Conservation (phyloP, 2,329 filamentous ascomycete genomes). For the Grosmannia penicillata region DNA sequence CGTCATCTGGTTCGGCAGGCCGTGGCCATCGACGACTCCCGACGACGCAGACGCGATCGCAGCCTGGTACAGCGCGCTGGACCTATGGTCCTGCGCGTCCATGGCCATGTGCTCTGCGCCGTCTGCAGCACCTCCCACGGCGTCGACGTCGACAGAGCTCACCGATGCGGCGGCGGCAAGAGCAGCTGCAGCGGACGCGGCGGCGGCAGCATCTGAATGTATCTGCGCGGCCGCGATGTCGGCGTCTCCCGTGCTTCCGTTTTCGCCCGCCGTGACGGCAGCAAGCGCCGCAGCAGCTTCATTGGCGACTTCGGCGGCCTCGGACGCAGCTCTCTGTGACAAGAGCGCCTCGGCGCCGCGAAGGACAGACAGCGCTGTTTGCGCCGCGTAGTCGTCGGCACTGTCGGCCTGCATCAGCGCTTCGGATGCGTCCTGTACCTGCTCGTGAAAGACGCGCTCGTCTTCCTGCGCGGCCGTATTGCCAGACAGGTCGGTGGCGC, state of each 20-base stretch:
- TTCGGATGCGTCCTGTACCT: neutral
- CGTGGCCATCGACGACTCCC: neutral
- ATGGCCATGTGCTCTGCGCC: constrained; percentile 1
- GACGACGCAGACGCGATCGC: neutral
- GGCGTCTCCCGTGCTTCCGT: constrained; percentile 16
- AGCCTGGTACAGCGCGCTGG: neutral
- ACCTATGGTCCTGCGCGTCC: neutral
- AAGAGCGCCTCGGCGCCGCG: constrained; percentile 8
- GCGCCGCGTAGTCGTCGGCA: constrained; percentile 38
- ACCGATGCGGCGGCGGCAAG: constrained; percentile 19
- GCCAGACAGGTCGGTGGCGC: neutral
- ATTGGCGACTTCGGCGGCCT: constrained; percentile 24
- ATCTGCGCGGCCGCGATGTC: constrained; percentile 20
- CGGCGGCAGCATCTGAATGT: constrained; percentile 3
- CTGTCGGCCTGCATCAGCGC: constrained; percentile 11
- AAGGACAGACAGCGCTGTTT: constrained; percentile 26
- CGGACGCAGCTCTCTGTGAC: constrained; percentile 14
- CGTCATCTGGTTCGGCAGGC: neutral
- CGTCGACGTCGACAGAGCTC: neutral
- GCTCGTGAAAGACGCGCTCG: neutral
- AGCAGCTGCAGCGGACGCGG: constrained; percentile 2
- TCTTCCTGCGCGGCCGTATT: neutral
- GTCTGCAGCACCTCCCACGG: neutral
- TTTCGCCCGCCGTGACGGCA: constrained; percentile 26
- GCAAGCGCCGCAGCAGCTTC: constrained; percentile 22